Evolutionary conservation across 2,329 filamentous ascomycete species (phyloP), one percentile per base, ranked within the genome.

Genomic region (Sarocladium oryzae): DNA sequence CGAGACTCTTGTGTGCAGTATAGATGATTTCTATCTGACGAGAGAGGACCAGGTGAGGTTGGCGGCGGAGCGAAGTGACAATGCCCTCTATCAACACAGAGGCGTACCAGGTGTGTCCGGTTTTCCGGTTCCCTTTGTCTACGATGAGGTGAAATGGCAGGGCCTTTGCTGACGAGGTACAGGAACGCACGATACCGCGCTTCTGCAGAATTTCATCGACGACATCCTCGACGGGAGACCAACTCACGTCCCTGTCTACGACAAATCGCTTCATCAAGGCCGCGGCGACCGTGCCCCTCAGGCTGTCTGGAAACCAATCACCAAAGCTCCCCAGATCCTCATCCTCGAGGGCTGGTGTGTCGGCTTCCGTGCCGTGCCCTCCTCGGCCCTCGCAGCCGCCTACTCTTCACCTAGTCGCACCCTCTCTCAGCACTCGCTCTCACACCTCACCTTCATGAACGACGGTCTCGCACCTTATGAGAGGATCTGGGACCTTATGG

Each of bases 321-420:
- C 82, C 57, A 16, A 9, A 8, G 68, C 66, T 0, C 65, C 62
- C 2, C 67, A 78, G 21, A 81, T 92, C 6, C 77, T 96, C 20
- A 80, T 96, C 49, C 84, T 96, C 56, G 90, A 96, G 66, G 90
- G 91, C 16, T 96, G 90, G 91, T 93, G 86, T 65, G 82, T 95
- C 11, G 91, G 89, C 2, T 96, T 96, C 69, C 81, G 84, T 5
- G 67, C 85, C 0, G 66, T 91, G 11, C 59, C 70, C 26, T 66
- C 75, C 0, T 63, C 69, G n/a, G 73, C 77, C 4, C 64, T 80
- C 3, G 73, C 75, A 24, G 64, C 82, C 3, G 75, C 75, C 58
- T 71, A 73, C 62, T 78, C 75, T 65, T 68, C 71, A 50, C 69
- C 68, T 57, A 76, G 64, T 66, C 79, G 64, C 63, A 80, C 65